Base-by-base conservation (phyloP, 2,329 filamentous ascomycete species). In the Westerdykella sp. region DNA sequence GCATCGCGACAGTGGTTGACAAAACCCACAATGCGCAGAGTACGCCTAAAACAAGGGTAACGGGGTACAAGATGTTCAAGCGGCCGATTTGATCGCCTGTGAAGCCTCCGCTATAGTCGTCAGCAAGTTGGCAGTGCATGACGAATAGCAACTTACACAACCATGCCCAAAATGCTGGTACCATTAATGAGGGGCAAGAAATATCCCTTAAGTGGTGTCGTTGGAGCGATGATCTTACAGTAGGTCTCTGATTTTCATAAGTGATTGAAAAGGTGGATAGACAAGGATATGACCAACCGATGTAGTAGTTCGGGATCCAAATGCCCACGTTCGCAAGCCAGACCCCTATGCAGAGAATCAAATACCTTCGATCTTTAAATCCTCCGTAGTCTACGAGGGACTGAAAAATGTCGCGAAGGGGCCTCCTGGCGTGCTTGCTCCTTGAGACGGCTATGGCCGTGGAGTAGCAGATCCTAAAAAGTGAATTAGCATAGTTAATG, bases 171-270 rank as follows among this genome's bases (percentile, higher is more conserved):
- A 4, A 82, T 66, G 49, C 80, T 79, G n/a, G 63, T 65, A 1
- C 74, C 70, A 4, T 81, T 68, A 31, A 67, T 56, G 2, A 60
- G 43, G 0, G 69, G 68, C 62, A 81, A 71, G 28, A 77, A 74
- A 37, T 71, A 63, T 6, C 60, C 55, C 40, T 67, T 60, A 0
- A 74, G 72, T 39, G 71, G 57, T 1, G 71, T 60, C 6, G 69
- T 65, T 35, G 73, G 59, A 50, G 72, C 79, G 39, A 71, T 73
- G 50, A 76, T 73, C 2, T 75, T 74, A 5, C 79, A 53, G 59
- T 85, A 79, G 53, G 84, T 81, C 66, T 76, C 76, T 67, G n/a
- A 77, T 74, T 60, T 77, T 79, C 52, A 80, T 65, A 58, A 25
- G 30, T 41, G 25, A 16, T 6, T 7, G 36, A 11, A 45, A 45